Evolutionary conservation across 768 basidiomycete species (phyloP).

Genomic region (Pleurotus djamor): DNA sequence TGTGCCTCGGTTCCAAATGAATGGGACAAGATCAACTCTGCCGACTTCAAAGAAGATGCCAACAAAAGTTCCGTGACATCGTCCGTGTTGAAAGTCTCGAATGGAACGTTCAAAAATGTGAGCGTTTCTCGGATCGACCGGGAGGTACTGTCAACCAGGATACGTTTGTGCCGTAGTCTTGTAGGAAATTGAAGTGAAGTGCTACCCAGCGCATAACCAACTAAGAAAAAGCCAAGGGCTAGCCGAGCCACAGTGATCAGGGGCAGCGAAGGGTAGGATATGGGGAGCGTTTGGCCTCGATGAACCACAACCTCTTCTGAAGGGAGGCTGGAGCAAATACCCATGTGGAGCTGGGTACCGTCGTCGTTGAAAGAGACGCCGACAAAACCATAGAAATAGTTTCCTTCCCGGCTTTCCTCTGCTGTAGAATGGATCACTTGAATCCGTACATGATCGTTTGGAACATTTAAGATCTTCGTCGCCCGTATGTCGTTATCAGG

Average conservation of each 20-base stretch:
- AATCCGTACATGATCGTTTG: background rate
- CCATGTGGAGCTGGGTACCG: background rate
- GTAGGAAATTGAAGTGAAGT: background rate
- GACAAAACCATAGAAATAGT: background rate
- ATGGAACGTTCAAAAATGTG: background rate
- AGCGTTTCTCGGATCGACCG: background rate
- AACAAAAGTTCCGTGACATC: background rate
- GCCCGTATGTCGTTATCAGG: background rate
- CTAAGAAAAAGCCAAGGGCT: background rate
- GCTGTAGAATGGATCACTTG: background rate
- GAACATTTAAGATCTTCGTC: background rate
- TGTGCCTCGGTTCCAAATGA: background rate
- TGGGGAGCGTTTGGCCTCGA: background rate
- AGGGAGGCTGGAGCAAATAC: background rate
- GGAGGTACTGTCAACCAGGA: background rate
- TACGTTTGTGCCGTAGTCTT: background rate
- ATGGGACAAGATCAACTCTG: background rate
- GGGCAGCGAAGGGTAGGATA: background rate
- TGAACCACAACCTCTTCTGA: background rate
- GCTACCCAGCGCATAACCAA: background rate
- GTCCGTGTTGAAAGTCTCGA: background rate
- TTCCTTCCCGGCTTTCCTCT: background rate
- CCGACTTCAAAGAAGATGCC: background rate
- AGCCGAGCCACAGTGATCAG: background rate
- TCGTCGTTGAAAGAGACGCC: background rate